phyloP scores from a whole-genome alignment of 129 eudicot genomes.

The Ambrosia trifida region DNA sequence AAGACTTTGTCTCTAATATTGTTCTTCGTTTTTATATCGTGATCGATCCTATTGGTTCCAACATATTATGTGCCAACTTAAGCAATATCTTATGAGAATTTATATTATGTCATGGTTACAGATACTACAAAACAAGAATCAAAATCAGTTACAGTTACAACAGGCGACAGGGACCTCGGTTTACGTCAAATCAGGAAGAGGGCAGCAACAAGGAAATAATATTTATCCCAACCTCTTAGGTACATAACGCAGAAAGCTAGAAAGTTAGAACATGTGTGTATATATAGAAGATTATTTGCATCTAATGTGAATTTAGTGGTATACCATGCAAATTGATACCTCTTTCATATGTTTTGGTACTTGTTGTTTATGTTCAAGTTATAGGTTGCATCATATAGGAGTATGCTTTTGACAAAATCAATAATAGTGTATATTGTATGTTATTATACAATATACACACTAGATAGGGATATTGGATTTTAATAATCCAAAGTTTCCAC shows the following conservation, averaged over 20 bases:
- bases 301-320: neutral
- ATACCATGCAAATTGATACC: neutral
- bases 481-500: too few species aligned
- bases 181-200: neutral
- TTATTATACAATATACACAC: too few species aligned
- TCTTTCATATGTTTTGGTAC: neutral
- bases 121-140: constrained; percentile 13
- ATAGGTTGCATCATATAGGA: neutral
- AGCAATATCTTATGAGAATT: neutral
- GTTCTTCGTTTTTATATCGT: too few species aligned
- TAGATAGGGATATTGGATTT: too few species aligned
- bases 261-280: neutral
- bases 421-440: neutral
- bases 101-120: neutral
- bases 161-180: constrained; percentile 1
- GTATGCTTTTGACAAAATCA: neutral
- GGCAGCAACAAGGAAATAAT: neutral
- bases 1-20: too few species aligned
- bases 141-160: constrained; percentile 12
- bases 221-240: neutral
- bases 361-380: neutral
- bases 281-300: neutral
- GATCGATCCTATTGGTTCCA: too few species aligned
- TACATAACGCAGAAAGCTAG: constrained; percentile 15
- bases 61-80: neutral